Base-by-base conservation (phyloP, 2,329 filamentous ascomycete genomes). In the Epichloe bromicola region DNA sequence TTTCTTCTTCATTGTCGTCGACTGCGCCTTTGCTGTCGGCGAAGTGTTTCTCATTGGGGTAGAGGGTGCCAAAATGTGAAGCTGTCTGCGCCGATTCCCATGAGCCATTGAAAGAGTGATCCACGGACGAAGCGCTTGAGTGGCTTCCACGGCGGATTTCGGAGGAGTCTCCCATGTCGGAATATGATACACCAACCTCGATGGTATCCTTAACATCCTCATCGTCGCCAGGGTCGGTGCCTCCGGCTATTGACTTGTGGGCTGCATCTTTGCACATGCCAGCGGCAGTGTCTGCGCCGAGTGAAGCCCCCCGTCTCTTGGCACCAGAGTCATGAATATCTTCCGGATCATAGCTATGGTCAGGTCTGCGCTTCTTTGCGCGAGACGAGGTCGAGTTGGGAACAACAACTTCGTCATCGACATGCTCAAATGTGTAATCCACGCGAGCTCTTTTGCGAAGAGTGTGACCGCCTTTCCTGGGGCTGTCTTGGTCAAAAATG, bases 201-300 rank as follows among this genome's bases (percentile, higher is more conserved):
- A 80, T 80, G 14, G 75, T 79, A 59, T 80, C 76, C 59, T 76
- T 72, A 30, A 79, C 73, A 42, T 77, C 71, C 30, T 72, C 72
- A 53, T 74, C 70, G 48, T 74, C 69, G 20, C 30, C 42, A 17
- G 61, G 61, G 56, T 66, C 67, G 46, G 61, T 55, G 54, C 59
- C 61, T 36, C 61, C 45, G 51, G 68, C 64, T 48, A 63, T 56
- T 7, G 62, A 61, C 61, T 70, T 72, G 54, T 67, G 66, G 51
- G 68, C 59, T 38, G 68, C 63, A 54, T 69, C 68, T 54, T 70
- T 68, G 48, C 71, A 70, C 26, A 66, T 60, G 48, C 62, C 59
- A n/a, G 60, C 60, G 20, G 65, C 59, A n/a, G 66, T 65, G 41
- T 68, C 65, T 41, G 63, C 59, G 49, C 62, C 63, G 48, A 66